These are phyloP conservation scores for Hymenoscyphus linearis DNA, from an alignment of 2,329 filamentous ascomycete genomes.

Conservation along the genomic window DNA sequence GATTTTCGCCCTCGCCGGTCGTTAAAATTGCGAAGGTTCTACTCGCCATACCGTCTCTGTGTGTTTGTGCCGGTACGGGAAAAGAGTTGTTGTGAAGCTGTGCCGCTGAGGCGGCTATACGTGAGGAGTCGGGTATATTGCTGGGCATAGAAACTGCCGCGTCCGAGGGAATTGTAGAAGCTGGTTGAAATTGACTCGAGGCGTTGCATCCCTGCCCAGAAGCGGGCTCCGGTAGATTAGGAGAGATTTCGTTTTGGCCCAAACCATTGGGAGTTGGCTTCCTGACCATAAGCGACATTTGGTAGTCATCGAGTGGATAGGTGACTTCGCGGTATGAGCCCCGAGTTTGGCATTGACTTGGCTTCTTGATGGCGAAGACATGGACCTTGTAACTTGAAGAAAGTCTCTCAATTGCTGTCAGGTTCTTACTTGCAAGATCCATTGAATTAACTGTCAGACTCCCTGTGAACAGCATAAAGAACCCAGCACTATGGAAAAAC, in stretches of 20 bases:
- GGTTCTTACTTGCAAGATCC: constrained; percentile 65
- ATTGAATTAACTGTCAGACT: constrained; percentile 72
- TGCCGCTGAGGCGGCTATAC: background rate
- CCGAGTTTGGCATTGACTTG: constrained; percentile 35
- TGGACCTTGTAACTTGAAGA: constrained; percentile 55
- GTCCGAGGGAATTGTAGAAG: background rate
- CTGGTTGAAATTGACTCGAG: background rate
- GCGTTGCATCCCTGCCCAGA: background rate
- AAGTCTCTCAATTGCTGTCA: constrained; percentile 80
- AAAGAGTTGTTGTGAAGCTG: background rate
- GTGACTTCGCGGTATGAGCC: constrained; percentile 48
- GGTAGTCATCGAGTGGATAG: constrained; percentile 45
- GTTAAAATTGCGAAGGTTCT: constrained; percentile 75
- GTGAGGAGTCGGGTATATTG: background rate
- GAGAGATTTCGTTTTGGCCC: background rate
- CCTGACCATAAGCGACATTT: background rate
- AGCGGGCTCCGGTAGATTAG: background rate
- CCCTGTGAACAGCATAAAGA: constrained; percentile 77
- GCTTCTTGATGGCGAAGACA: constrained; percentile 69
- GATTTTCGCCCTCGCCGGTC: constrained; percentile 68
- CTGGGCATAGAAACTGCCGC: background rate
- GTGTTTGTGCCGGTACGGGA: constrained; percentile 4
- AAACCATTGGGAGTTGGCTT: background rate
- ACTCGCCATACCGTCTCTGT: constrained; percentile 36
- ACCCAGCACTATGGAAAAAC: constrained; percentile 39